phyloP scores from a whole-genome alignment of 1,284 basidiomycete species.

The Gomphus sp. region DNA sequence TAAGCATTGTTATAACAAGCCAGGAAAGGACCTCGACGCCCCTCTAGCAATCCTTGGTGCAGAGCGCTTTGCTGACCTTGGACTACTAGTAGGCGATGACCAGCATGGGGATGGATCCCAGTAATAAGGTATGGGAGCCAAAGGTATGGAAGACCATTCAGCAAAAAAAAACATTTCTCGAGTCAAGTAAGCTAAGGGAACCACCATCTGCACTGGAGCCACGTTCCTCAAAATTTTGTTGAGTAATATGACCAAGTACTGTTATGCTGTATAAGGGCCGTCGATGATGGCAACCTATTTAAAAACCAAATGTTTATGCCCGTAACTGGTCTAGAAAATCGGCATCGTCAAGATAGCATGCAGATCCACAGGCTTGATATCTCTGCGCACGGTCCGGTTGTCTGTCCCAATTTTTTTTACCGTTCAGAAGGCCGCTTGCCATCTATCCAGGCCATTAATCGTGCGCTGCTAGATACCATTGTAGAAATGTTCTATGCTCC shows the following conservation, averaged over 20 bases:
- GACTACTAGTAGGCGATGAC: slow-evolving; percentile 77
- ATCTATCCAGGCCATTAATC: slow-evolving; percentile 95
- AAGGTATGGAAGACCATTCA: slow-evolving; percentile 87
- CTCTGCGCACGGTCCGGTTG: no score
- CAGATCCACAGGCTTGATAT: no score
- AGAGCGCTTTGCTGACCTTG: slow-evolving; percentile 62
- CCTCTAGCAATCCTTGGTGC: slow-evolving; percentile 72
- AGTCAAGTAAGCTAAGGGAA: slow-evolving; percentile 73
- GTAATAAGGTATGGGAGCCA: slow-evolving; percentile 94
- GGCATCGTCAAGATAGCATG: no score
- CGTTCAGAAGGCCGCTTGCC: slow-evolving; percentile 63
- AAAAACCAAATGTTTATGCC: no score
- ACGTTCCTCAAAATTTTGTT: no score
- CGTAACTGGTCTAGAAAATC: no score
- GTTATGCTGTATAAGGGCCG: no score
- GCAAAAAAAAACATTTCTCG: slow-evolving; percentile 78
- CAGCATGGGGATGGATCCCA: slow-evolving; percentile 95
- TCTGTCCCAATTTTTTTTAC: no score
- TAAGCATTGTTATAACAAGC: slow-evolving; percentile 96
- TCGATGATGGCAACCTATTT: no score
- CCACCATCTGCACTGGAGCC: no score
- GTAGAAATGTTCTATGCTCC: slow-evolving; percentile 86
- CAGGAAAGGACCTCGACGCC: slow-evolving; percentile 75
- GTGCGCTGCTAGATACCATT: slow-evolving; percentile 80
- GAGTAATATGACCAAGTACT: no score